phyloP scores from a whole-genome alignment of 2,329 filamentous ascomycete species.

The Truncatella angustata region DNA sequence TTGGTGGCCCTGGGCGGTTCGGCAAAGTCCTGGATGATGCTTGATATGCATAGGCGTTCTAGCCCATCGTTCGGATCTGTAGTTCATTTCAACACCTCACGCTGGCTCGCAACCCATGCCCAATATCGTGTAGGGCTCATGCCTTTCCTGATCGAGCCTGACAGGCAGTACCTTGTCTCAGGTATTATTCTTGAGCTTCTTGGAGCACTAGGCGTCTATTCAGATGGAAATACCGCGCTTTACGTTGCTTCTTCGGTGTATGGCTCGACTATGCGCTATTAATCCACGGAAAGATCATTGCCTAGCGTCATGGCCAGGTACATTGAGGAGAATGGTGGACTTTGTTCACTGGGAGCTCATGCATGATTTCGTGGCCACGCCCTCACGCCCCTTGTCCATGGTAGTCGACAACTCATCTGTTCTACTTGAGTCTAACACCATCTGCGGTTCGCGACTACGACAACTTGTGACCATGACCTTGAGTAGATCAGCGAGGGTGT shows the following conservation, averaged over 20 bases:
- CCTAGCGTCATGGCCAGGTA: slow-evolving; percentile 26
- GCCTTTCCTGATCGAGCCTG: slow-evolving; percentile 8
- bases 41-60: slow-evolving; percentile 13
- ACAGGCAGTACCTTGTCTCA: slow-evolving; percentile 21
- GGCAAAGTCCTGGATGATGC: slow-evolving; percentile 16
- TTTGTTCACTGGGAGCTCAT: slow-evolving; percentile 37
- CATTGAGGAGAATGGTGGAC: slow-evolving; percentile 22
- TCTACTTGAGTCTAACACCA: slow-evolving; percentile 22
- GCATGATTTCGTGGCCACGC: slow-evolving; percentile 46
- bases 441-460: slow-evolving; percentile 6
- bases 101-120: slow-evolving; percentile 3
- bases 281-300: slow-evolving; percentile 22
- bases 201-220: slow-evolving; percentile 12
- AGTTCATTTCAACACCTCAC: neutral
- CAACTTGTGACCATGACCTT: neutral
- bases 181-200: slow-evolving; percentile 15
- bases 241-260: slow-evolving; percentile 2
- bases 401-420: slow-evolving; percentile 29
- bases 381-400: slow-evolving; percentile 34
- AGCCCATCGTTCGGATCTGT: slow-evolving; percentile 10
- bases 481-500: neutral
- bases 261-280: slow-evolving; percentile 25
- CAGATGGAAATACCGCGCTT: slow-evolving; percentile 13
- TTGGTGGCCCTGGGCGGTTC: slow-evolving; percentile 14
- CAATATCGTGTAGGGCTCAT: neutral